Conservation (phyloP, 768 basidiomycete genomes). For the Tylopilus rubrobrunneus region DNA sequence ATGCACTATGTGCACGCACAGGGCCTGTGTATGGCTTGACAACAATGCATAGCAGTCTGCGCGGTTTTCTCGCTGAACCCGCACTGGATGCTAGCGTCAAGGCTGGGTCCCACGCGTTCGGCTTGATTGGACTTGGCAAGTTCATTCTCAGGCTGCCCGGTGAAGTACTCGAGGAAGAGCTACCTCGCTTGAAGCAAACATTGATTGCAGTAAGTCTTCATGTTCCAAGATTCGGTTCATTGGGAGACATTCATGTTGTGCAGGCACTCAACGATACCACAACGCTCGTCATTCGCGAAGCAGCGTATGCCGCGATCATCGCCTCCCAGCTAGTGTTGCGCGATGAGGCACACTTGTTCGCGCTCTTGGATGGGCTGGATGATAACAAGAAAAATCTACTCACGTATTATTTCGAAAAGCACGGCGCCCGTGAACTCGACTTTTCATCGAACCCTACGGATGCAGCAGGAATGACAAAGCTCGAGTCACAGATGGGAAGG, state of each 20-base stretch:
- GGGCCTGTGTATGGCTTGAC: conserved; percentile 85
- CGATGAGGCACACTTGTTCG: conserved; percentile 81
- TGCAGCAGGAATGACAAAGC: conserved; percentile 53
- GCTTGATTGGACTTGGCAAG: conserved; percentile 78
- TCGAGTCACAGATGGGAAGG: conserved; percentile 78
- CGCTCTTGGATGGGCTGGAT: conserved; percentile 75
- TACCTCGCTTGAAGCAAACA: conserved; percentile 71
- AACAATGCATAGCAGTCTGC: conserved; percentile 72
- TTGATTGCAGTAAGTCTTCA: conserved; percentile 56
- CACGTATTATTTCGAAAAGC: conserved; percentile 87
- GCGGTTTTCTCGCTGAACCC: conserved; percentile 56
- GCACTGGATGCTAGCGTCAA: conserved; percentile 52
- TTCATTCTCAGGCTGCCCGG: conserved; percentile 77
- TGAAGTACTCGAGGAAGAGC: conserved; percentile 83
- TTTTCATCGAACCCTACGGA: conserved; percentile 32
- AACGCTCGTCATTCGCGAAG: conserved; percentile 78
- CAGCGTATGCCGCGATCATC: conserved; percentile 77
- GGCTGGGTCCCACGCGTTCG: conserved; percentile 73
- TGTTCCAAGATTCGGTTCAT: background rate
- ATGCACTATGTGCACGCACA: conserved; percentile 63
- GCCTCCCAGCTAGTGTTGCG: conserved; percentile 79
- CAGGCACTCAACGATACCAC: conserved; percentile 69
- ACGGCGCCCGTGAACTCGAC: conserved; percentile 59
- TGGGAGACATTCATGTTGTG: background rate
- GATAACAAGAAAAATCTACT: conserved; percentile 89